Percentiles rank a stretch among this genome's conserved stretches.
These are phyloP conservation scores for Fusarium sp. DNA, from an alignment of 2,329 filamentous ascomycete species.

Conservation along the genomic window DNA sequence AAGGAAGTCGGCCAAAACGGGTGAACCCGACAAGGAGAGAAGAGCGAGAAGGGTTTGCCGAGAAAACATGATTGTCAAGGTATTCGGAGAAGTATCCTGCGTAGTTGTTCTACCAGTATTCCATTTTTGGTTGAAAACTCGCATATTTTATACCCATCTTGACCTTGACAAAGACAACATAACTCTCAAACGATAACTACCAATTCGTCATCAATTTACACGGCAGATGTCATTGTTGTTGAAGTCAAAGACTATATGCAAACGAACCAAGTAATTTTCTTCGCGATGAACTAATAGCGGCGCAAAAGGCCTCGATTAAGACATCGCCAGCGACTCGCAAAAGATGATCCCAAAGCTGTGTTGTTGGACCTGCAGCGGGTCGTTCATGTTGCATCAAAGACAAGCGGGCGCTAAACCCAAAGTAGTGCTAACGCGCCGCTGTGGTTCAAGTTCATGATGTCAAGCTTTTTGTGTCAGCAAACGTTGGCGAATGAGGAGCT, in stretches of 20 bases:
- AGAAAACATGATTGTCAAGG: not conserved
- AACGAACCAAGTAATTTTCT: not conserved
- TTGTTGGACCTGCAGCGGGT: not conserved
- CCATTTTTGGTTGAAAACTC: not conserved
- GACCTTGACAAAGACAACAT: not conserved
- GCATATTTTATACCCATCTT: not conserved
- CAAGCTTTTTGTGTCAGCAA: not conserved
- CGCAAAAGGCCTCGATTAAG: not conserved
- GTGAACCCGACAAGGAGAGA: not conserved
- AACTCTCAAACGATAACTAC: not conserved
- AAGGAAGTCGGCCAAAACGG: conserved; percentile 5
- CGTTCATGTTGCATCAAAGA: not conserved
- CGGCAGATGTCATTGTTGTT: not conserved
- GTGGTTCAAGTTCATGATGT: not conserved
- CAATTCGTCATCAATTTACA: not conserved
- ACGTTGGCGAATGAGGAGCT: not conserved
- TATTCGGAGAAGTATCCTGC: not conserved
- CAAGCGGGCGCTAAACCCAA: conserved; percentile 5
- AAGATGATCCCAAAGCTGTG: not conserved
- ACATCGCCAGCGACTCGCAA: not conserved
- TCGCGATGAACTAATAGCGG: not conserved
- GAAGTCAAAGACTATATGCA: not conserved
- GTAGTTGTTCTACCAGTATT: not conserved
- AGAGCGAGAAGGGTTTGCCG: not conserved
- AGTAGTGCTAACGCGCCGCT: conserved; percentile 22